Conservation (phyloP, 768 basidiomycete species). For the Pleurotus tuber-regium region DNA sequence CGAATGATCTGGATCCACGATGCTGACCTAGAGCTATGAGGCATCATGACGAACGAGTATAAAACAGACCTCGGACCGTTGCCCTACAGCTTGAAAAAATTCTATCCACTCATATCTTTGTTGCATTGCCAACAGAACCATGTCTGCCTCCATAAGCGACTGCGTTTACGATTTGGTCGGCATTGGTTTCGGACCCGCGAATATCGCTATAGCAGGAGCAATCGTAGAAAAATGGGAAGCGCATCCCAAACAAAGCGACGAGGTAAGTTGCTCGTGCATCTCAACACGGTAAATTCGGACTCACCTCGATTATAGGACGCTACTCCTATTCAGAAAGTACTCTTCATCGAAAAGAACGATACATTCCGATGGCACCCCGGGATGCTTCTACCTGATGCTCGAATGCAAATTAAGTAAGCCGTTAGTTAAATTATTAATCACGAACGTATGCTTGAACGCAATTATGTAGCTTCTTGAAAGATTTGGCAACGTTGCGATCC, state of each 20-base stretch:
- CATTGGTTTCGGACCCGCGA: constrained; percentile 52
- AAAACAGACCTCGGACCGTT: neutral
- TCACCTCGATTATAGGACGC: constrained; percentile 11
- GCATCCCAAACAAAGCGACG: too few relatives aligned
- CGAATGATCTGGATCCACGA: neutral
- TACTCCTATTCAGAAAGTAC: constrained; percentile 25
- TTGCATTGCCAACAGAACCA: constrained; percentile 10
- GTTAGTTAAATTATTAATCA: neutral
- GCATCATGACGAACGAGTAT: neutral
- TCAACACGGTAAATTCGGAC: neutral
- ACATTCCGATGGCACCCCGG: constrained; percentile 55
- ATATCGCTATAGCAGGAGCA: constrained; percentile 48
- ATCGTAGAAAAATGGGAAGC: constrained; percentile 40
- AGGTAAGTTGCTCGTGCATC: too few relatives aligned
- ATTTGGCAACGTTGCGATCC: constrained; percentile 50
- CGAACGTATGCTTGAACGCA: neutral
- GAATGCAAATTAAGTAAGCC: constrained; percentile 51
- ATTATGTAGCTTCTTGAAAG: constrained; percentile 49
- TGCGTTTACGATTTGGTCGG: constrained; percentile 44
- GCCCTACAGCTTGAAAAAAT: neutral
- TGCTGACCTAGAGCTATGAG: neutral
- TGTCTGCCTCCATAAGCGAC: constrained; percentile 17
- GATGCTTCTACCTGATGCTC: constrained; percentile 49
- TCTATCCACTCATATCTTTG: constrained; percentile 7
- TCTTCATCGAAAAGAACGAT: constrained; percentile 48